Percentiles rank a stretch among this genome's conserved stretches.
Evolutionary conservation across 1,284 basidiomycete genomes (phyloP).

Genomic region (Cutaneotrichosporon cyanovorans): DNA sequence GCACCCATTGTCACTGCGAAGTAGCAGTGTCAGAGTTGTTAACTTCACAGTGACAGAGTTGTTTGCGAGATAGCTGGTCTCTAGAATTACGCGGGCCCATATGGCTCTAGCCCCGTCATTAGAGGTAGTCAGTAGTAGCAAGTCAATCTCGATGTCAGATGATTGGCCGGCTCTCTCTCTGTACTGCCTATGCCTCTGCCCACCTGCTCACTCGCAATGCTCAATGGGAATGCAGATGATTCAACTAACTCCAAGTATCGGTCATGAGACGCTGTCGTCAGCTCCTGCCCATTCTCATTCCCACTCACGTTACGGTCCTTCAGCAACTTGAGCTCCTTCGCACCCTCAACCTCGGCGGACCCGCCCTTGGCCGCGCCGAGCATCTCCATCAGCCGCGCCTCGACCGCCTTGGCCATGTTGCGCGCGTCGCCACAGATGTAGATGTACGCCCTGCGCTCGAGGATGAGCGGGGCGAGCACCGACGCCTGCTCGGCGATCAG

Average conservation of each 20-base stretch:
- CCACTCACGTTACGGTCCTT: slow-evolving; percentile 61
- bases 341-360: slow-evolving; percentile 72
- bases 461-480: slow-evolving; percentile 75
- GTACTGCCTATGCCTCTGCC: too few species aligned
- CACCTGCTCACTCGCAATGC: slow-evolving; percentile 6
- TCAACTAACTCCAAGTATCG: slow-evolving; percentile 39
- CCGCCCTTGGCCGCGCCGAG: slow-evolving; percentile 92
- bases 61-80: too few species aligned
- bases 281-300: too few species aligned
- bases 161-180: too few species aligned
- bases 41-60: too few species aligned
- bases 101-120: too few species aligned
- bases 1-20: too few species aligned
- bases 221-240: background rate
- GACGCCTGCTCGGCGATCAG: slow-evolving; percentile 77
- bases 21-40: too few species aligned
- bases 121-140: too few species aligned
- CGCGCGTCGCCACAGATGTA: slow-evolving; percentile 97
- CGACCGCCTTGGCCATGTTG: slow-evolving; percentile 90
- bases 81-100: too few species aligned
- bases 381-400: slow-evolving; percentile 74
- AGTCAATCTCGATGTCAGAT: too few species aligned
- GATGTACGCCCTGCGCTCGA: slow-evolving; percentile 87
- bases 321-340: slow-evolving; percentile 81
- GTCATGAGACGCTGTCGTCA: slow-evolving; percentile 27